phyloP scores from a whole-genome alignment of 331 rosid genomes.

The Cydonia oblonga region DNA sequence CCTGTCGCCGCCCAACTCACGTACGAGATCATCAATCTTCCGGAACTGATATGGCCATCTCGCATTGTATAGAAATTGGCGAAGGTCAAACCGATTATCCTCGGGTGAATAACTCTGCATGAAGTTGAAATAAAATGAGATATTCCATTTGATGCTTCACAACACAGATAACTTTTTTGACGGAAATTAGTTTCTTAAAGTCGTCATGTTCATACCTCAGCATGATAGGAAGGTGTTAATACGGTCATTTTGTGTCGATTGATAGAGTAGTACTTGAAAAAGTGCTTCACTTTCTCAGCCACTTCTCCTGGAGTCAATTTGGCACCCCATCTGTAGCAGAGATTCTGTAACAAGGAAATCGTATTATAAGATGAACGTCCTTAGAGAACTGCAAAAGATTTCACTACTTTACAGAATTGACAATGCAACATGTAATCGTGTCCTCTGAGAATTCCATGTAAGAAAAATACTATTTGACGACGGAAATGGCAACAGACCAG shows the following conservation, averaged over 20 bases:
- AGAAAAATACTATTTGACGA: not conserved
- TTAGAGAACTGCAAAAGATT: not conserved
- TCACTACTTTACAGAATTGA: not conserved
- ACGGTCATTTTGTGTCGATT: slow-evolving; percentile 92
- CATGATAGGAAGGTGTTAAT: slow-evolving; percentile 86
- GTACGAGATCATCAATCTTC: slow-evolving; percentile 70
- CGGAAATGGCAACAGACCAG: not conserved
- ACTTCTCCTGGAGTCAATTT: slow-evolving; percentile 71
- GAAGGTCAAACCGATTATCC: slow-evolving; percentile 78
- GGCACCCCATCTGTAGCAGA: slow-evolving; percentile 79
- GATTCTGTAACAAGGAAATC: slow-evolving; percentile 36
- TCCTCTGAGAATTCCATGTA: not conserved
- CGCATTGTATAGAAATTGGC: slow-evolving; percentile 70
- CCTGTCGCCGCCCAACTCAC: slow-evolving; percentile 41
- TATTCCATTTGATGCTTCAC: not conserved
- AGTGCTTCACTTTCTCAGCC: slow-evolving; percentile 85
- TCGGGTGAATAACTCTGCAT: slow-evolving; percentile 89
- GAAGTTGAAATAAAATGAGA: not conserved
- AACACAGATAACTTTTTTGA: not conserved
- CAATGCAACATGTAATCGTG: not conserved
- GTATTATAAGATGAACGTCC: not conserved
- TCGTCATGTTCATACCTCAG: slow-evolving; percentile 56
- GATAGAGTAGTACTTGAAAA: slow-evolving; percentile 87
- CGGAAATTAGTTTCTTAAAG: not conserved
- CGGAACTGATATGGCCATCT: slow-evolving; percentile 90